phyloP scores from a whole-genome alignment of 805 yeast species.

The Wickerhamiella siamensis region DNA sequence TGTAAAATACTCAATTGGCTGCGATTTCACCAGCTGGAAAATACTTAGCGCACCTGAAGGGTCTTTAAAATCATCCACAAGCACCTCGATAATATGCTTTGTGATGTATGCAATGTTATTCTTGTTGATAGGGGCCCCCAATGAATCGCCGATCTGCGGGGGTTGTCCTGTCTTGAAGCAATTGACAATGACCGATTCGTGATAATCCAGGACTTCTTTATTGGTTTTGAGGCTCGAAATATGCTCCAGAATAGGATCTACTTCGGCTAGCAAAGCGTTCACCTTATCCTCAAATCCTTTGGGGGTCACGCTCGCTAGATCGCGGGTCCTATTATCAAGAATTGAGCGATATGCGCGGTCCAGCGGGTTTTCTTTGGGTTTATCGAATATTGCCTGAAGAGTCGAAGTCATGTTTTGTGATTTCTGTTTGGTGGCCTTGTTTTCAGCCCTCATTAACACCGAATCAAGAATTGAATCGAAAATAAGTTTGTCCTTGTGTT shows the following conservation, averaged over 20 bases:
- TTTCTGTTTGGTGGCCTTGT: neutral
- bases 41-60: slow-evolving; percentile 26
- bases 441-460: slow-evolving; percentile 1
- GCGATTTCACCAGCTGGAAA: slow-evolving; percentile 25
- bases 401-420: neutral
- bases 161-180: slow-evolving; percentile 3
- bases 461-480: slow-evolving; percentile 1
- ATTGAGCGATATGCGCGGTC: neutral
- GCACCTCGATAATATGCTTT: slow-evolving; percentile 4
- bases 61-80: slow-evolving; percentile 18
- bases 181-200: slow-evolving; percentile 11
- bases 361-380: neutral
- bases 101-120: neutral
- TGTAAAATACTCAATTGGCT: slow-evolving; percentile 26
- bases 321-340: neutral
- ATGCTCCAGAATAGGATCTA: slow-evolving; percentile 14
- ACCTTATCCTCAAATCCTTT: no score
- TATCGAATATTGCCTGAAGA: slow-evolving; percentile 1
- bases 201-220: slow-evolving; percentile 18
- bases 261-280: neutral
- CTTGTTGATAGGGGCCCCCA: neutral
- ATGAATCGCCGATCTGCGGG: neutral
- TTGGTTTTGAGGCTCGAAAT: slow-evolving; percentile 17
- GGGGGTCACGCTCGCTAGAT: neutral
- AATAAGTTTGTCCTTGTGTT: slow-evolving; percentile 6